phyloP scores from a whole-genome alignment of 805 yeast genomes.

The Candida oleophila region DNA sequence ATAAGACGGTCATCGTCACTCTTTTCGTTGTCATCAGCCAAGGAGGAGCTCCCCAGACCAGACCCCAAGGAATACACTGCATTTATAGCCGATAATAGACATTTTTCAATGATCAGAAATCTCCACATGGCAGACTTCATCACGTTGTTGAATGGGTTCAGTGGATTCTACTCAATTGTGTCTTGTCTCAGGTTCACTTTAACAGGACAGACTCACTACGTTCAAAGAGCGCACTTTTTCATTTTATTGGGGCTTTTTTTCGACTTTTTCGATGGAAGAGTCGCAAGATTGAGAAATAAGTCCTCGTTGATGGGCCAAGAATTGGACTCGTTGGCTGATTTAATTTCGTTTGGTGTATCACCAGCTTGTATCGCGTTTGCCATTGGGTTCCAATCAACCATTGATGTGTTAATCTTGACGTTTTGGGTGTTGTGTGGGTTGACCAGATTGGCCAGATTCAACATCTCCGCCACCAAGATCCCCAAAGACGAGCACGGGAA shows the following conservation, averaged over 20 bases:
- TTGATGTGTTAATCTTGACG: conserved; percentile 73
- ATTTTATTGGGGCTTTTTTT: conserved; percentile 90
- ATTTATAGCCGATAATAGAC: conserved; percentile 80
- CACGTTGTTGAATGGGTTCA: conserved; percentile 89
- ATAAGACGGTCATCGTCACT: conserved; percentile 55
- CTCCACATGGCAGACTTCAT: conserved; percentile 96
- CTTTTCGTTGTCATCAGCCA: conserved; percentile 32
- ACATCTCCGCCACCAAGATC: conserved; percentile 87
- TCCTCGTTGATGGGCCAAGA: conserved; percentile 96
- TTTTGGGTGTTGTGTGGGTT: conserved; percentile 92
- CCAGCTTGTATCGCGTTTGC: conserved; percentile 93
- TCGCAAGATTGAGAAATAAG: conserved; percentile 90
- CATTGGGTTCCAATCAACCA: conserved; percentile 81
- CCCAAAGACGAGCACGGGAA: conserved; percentile 90
- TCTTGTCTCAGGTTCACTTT: conserved; percentile 80
- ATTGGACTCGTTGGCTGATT: conserved; percentile 93
- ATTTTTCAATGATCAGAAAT: conserved; percentile 80
- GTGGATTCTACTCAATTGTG: conserved; percentile 88
- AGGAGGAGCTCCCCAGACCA: conserved; percentile 71
- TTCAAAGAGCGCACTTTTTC: conserved; percentile 86
- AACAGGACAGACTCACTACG: conserved; percentile 66
- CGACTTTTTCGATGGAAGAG: conserved; percentile 96
- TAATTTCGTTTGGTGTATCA: conserved; percentile 91
- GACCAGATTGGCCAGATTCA: conserved; percentile 91
- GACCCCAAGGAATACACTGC: conserved; percentile 74